Conservation (phyloP, 2,329 filamentous ascomycete species). For the Pseudogymnoascus sp. region DNA sequence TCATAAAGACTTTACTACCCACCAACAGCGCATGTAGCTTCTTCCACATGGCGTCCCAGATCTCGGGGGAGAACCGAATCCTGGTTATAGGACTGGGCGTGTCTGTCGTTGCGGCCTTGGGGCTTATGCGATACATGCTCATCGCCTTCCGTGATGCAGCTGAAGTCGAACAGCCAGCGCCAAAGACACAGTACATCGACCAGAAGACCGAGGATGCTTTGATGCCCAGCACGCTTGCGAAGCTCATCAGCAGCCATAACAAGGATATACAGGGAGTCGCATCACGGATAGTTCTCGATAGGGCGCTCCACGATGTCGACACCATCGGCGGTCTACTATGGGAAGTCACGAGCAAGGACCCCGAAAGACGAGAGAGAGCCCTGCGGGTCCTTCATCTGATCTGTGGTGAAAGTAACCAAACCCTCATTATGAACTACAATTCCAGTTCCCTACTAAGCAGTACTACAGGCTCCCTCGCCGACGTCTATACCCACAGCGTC, state of each 20-base stretch:
- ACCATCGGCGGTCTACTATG: constrained; percentile 44
- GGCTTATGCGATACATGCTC: constrained; percentile 50
- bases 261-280: constrained; percentile 64
- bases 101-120: constrained; percentile 49
- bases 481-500: constrained; percentile 22
- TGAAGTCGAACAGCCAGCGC: constrained; percentile 54
- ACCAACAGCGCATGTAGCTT: constrained; percentile 1
- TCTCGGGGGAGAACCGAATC: constrained; percentile 20
- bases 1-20: not conserved
- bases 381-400: constrained; percentile 49
- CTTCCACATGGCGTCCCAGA: constrained; percentile 1
- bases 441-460: constrained; percentile 21
- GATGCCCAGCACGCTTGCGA: constrained; percentile 55
- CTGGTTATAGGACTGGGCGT: constrained; percentile 29
- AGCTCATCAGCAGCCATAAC: constrained; percentile 61
- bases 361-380: constrained; percentile 49
- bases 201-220: constrained; percentile 68
- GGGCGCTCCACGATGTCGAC: constrained; percentile 48
- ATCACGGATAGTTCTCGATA: constrained; percentile 47
- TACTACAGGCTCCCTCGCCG: constrained; percentile 15
- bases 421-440: not conserved
- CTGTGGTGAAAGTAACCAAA: constrained; percentile 37
- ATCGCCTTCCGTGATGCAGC: constrained; percentile 53
- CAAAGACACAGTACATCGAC: constrained; percentile 64
- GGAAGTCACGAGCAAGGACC: constrained; percentile 50